Conservation (phyloP, 129 eudicot genomes). For the Chrysanthemum makinoi region DNA sequence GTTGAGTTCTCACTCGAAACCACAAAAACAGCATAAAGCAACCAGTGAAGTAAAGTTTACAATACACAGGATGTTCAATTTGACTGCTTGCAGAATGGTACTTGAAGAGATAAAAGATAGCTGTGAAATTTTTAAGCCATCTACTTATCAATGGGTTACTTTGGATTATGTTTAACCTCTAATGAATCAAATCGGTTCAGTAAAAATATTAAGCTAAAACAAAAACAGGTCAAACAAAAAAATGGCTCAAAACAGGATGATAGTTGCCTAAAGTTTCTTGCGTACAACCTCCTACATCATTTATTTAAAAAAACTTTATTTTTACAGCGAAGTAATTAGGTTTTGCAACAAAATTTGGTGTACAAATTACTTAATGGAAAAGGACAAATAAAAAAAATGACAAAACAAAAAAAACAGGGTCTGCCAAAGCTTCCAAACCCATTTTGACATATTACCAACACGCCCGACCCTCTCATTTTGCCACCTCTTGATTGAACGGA, state of each 20-base stretch:
- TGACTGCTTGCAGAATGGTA: slow-evolving; percentile 1
- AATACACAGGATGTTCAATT: background rate
- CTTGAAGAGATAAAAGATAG: background rate
- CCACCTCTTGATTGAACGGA: slow-evolving; percentile 12
- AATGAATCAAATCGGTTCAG: no score
- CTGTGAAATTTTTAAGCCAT: background rate
- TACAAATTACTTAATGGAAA: no score
- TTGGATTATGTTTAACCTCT: background rate
- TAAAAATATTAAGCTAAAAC: no score
- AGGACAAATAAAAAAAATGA: no score
- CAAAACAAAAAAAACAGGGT: no score
- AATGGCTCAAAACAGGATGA: background rate
- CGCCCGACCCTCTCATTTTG: background rate
- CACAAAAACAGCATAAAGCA: slow-evolving; percentile 99
- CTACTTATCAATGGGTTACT: background rate
- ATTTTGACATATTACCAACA: no score
- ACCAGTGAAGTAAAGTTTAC: slow-evolving; percentile 46
- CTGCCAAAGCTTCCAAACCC: no score
- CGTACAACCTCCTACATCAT: background rate
- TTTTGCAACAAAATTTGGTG: no score
- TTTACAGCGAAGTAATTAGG: no score
- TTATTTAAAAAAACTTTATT: no score
- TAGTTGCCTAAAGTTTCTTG: background rate
- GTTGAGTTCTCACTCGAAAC: slow-evolving; percentile 99
- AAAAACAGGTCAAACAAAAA: background rate